phyloP scores from a whole-genome alignment of 75 land plant species.

The Cupressus sempervirens region DNA sequence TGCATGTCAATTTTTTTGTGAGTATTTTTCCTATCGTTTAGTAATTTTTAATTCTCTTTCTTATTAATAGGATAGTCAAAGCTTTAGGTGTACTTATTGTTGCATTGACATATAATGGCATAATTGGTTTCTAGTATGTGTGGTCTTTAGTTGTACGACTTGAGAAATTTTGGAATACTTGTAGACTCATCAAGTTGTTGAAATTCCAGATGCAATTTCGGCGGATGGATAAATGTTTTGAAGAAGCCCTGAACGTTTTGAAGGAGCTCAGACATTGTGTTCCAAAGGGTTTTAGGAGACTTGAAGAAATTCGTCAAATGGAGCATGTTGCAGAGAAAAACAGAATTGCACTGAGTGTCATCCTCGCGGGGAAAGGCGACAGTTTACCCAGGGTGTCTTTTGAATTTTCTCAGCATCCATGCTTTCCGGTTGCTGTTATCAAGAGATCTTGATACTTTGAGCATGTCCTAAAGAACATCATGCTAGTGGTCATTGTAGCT shows the following conservation, averaged over 20 bases:
- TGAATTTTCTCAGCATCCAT: slow-evolving; percentile 83
- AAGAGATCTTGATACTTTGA: slow-evolving; percentile 37
- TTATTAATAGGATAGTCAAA: background rate
- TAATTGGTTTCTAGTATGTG: background rate
- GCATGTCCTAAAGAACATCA: background rate
- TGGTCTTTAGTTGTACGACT: background rate
- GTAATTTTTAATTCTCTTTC: background rate
- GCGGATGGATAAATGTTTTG: slow-evolving; percentile 58
- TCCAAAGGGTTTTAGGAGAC: slow-evolving; percentile 50
- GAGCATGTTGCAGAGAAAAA: slow-evolving; percentile 87
- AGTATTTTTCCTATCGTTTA: slow-evolving; percentile 13
- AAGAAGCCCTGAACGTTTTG: slow-evolving; percentile 63
- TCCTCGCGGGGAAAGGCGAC: slow-evolving; percentile 51
- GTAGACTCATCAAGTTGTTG: background rate
- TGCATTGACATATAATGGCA: background rate
- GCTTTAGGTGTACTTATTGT: background rate
- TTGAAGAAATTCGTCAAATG: slow-evolving; percentile 59
- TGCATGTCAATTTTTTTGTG: slow-evolving; percentile 48
- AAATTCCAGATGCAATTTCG: slow-evolving; percentile 37
- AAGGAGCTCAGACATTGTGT: slow-evolving; percentile 59
- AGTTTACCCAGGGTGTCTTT: slow-evolving; percentile 67
- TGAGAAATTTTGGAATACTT: background rate
- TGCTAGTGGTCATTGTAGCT: background rate
- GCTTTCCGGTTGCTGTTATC: slow-evolving; percentile 75
- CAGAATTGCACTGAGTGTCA: slow-evolving; percentile 67